Percentiles rank a stretch among this genome's conserved stretches.
These are phyloP conservation scores for Phytophthora gonapodyides DNA, from an alignment of 352 stramenopile genomes.

Conservation along the genomic window DNA sequence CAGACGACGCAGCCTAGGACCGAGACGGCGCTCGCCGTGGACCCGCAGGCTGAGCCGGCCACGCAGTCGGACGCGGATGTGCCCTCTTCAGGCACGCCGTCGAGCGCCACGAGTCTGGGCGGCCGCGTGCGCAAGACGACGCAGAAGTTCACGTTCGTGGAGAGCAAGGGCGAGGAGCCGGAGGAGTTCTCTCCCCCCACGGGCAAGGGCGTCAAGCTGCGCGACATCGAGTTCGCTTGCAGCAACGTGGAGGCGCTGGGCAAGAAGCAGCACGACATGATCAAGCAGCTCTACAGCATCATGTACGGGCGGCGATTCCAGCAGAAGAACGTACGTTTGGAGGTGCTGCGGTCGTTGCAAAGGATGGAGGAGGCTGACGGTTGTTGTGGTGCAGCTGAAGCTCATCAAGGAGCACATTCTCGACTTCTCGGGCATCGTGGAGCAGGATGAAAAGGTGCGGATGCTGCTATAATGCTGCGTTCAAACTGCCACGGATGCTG, in stretches of 20 bases:
- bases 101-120: conserved; percentile 38
- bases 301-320: conserved; percentile 83
- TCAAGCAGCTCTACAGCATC: conserved; percentile 82
- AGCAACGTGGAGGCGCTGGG: conserved; percentile 63
- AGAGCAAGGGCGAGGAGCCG: conserved; percentile 51
- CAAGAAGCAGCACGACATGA: conserved; percentile 74
- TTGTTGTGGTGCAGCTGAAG: conserved; percentile 55
- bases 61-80: conserved; percentile 8
- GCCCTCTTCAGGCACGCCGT: conserved; percentile 1
- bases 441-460: conserved; percentile 69
- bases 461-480: background rate
- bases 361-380: background rate
- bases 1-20: conserved; percentile 10
- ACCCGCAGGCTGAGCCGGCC: conserved; percentile 13
- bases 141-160: conserved; percentile 69
- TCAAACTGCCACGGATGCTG: background rate
- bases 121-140: conserved; percentile 64
- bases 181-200: conserved; percentile 67
- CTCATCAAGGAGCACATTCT: conserved; percentile 83
- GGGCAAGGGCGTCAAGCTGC: conserved; percentile 58
- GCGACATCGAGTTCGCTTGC: conserved; percentile 62
- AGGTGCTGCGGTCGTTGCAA: background rate
- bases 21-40: conserved; percentile 14
- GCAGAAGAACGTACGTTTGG: conserved; percentile 67
- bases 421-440: conserved; percentile 68